phyloP scores from a whole-genome alignment of 768 basidiomycete species.

The Suillus discolor region DNA sequence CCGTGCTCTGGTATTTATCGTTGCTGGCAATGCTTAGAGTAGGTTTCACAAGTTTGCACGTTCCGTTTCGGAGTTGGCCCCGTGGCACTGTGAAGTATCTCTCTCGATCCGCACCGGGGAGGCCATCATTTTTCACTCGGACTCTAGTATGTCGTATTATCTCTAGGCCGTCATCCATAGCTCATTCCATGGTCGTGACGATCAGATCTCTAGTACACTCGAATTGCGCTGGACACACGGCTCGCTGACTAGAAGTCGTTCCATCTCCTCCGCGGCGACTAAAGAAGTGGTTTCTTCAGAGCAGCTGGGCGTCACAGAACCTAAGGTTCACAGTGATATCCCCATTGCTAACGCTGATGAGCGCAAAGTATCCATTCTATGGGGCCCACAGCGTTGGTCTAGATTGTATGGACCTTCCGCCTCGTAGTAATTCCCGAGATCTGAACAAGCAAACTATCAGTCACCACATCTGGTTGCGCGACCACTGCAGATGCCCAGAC shows the following conservation, averaged over 20 bases:
- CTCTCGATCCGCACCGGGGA: not conserved
- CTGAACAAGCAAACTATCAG: conserved; percentile 40
- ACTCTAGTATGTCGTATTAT: not conserved
- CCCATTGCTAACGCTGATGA: conserved; percentile 61
- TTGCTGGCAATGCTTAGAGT: not conserved
- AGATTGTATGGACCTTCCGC: conserved; percentile 60
- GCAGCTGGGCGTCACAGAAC: conserved; percentile 28
- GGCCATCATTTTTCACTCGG: too few relatives aligned
- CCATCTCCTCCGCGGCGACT: conserved; percentile 4
- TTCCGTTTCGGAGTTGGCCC: not conserved
- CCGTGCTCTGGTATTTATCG: not conserved
- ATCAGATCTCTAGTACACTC: not conserved
- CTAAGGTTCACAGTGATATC: conserved; percentile 32
- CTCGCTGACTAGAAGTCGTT: not conserved
- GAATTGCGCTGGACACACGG: not conserved
- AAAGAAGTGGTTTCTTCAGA: conserved; percentile 25
- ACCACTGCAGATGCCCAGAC: conserved; percentile 86
- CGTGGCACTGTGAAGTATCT: not conserved
- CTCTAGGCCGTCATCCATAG: not conserved
- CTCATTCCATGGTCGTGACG: not conserved
- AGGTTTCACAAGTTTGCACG: not conserved
- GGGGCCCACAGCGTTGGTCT: conserved; percentile 73
- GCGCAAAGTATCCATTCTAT: conserved; percentile 66
- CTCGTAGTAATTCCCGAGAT: not conserved
- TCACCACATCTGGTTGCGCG: conserved; percentile 89